These are phyloP conservation scores for Termitomyces sp. DNA, from an alignment of 768 basidiomycete species.

Conservation along the genomic window DNA sequence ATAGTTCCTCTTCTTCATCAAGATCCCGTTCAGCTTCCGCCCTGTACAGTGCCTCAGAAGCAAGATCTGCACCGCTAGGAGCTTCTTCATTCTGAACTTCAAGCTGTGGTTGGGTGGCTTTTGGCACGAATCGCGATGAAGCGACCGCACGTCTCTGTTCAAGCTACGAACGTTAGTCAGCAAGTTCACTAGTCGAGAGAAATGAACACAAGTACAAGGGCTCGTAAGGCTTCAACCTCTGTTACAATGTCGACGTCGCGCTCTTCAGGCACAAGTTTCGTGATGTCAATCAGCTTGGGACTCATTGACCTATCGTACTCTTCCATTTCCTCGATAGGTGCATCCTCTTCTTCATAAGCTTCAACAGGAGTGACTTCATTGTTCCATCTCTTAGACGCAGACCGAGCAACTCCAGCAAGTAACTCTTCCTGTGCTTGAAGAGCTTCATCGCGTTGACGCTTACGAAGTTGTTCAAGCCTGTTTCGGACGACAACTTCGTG, in stretches of 20 bases:
- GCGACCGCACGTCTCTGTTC: constrained; percentile 77
- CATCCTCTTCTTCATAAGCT: constrained; percentile 26
- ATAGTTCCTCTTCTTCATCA: constrained; percentile 94
- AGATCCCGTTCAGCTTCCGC: constrained; percentile 90
- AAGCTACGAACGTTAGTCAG: constrained; percentile 40
- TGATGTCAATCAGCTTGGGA: constrained; percentile 69
- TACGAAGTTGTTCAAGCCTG: constrained; percentile 91
- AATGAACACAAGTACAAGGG: constrained; percentile 48
- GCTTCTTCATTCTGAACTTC: constrained; percentile 54
- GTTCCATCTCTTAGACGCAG: constrained; percentile 36
- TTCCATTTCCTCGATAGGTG: constrained; percentile 63
- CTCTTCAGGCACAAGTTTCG: constrained; percentile 68
- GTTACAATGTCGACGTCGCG: constrained; percentile 75
- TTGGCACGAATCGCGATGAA: constrained; percentile 84
- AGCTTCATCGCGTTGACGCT: constrained; percentile 94
- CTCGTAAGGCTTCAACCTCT: constrained; percentile 56
- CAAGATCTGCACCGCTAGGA: constrained; percentile 66
- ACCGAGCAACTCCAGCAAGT: constrained; percentile 68
- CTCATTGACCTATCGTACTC: constrained; percentile 85
- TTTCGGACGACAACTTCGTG: constrained; percentile 98
- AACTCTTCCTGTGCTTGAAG: constrained; percentile 90
- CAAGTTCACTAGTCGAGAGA: constrained; percentile 1
- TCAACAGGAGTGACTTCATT: constrained; percentile 32
- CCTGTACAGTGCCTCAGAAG: constrained; percentile 85
- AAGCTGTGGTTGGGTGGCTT: constrained; percentile 54